phyloP scores from a whole-genome alignment of 257 asterid genomes.

The Parsonsia alboflavescens region DNA sequence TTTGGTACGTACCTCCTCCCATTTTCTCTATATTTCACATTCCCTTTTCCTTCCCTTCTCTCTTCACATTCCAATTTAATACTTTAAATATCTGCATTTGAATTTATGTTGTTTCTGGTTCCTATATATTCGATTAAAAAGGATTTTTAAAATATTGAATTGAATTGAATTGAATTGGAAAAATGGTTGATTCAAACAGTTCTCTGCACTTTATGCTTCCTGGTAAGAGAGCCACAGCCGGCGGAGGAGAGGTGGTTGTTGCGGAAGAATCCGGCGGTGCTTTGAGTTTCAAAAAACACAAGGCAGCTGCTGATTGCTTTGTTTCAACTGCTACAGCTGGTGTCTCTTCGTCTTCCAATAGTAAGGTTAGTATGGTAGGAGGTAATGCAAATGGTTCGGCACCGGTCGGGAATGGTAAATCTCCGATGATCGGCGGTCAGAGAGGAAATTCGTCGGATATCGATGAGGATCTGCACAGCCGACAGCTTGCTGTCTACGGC shows the following conservation, averaged over 20 bases:
- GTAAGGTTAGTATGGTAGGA: conserved; percentile 19
- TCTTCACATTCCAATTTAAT: background rate
- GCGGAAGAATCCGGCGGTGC: conserved; percentile 13
- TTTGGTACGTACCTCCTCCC: conserved; percentile 16
- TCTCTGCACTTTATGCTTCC: conserved; percentile 37
- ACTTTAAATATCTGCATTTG: background rate
- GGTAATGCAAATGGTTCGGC: background rate
- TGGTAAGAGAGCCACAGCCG: conserved; percentile 23
- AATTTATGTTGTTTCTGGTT: background rate
- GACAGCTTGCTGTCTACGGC: conserved; percentile 95
- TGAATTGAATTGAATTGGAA: background rate
- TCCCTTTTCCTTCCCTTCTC: background rate
- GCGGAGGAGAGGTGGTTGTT: conserved; percentile 13
- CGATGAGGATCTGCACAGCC: conserved; percentile 96
- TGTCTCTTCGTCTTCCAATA: conserved; percentile 13
- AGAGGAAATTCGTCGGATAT: conserved; percentile 49
- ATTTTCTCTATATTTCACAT: conserved; percentile 9
- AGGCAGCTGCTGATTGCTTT: conserved; percentile 9
- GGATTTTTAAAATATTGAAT: conserved; percentile 1
- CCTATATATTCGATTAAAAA: background rate
- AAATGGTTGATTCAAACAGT: conserved; percentile 29
- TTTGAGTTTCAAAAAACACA: conserved; percentile 18
- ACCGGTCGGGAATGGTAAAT: background rate
- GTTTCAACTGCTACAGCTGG: conserved; percentile 12
- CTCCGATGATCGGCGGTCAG: background rate